Percentiles rank a stretch among this genome's conserved stretches.
Evolutionary conservation across 495 filamentous ascomycete genomes (phyloP).

Genomic region (Penicillium cataractarum): DNA sequence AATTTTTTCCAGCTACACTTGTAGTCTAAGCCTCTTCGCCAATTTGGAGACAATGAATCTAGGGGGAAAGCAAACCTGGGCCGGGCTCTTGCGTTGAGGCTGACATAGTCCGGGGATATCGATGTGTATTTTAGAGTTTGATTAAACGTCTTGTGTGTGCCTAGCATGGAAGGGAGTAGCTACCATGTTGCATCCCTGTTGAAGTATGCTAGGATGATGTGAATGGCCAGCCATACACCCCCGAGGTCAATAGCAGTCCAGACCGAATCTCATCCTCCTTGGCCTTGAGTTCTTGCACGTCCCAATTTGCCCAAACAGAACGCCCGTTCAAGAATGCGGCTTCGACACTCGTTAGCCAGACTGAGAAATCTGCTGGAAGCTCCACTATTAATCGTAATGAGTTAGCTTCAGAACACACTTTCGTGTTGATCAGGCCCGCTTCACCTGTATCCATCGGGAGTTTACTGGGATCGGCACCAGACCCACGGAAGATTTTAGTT

Average conservation of each 20-base stretch:
- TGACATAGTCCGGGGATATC: neutral
- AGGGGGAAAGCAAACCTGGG: too few species aligned
- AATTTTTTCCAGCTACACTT: too few species aligned
- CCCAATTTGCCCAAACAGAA: slow-evolving; percentile 57
- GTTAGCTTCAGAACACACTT: neutral
- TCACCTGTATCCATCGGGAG: slow-evolving; percentile 40
- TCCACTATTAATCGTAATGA: slow-evolving; percentile 28
- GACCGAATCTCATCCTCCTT: slow-evolving; percentile 41
- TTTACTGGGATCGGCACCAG: slow-evolving; percentile 24
- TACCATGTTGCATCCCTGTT: neutral
- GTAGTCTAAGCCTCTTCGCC: too few species aligned
- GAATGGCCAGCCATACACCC: slow-evolving; percentile 24
- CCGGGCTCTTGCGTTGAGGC: neutral
- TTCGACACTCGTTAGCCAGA: slow-evolving; percentile 55
- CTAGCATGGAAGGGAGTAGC: neutral
- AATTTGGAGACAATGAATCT: too few species aligned
- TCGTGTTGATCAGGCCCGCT: neutral
- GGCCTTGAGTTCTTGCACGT: slow-evolving; percentile 55
- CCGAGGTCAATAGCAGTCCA: slow-evolving; percentile 18
- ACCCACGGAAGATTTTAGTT: slow-evolving; percentile 34
- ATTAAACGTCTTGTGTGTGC: neutral
- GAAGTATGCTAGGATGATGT: slow-evolving; percentile 2
- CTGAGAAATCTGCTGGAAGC: slow-evolving; percentile 45
- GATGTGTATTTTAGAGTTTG: neutral
- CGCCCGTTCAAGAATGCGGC: slow-evolving; percentile 53